These are phyloP conservation scores for Candida michaelii DNA, from an alignment of 805 yeast genomes.

Conservation along the genomic window DNA sequence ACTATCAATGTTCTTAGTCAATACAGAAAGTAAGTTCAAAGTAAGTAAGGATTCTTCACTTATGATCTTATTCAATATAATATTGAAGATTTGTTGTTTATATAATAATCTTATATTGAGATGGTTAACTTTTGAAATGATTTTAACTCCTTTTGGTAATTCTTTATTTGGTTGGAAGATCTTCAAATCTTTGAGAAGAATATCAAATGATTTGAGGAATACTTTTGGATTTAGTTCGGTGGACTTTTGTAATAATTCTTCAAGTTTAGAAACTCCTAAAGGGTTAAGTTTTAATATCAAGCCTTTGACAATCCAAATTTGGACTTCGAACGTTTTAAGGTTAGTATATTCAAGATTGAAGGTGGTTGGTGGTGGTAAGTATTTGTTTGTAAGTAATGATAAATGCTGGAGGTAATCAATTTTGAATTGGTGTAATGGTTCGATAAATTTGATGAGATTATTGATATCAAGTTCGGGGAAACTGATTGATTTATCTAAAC, in stretches of 20 bases:
- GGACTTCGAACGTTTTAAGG: constrained; percentile 48
- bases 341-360: background rate
- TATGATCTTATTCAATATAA: constrained; percentile 50
- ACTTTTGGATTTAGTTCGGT: constrained; percentile 13
- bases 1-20: constrained; percentile 67
- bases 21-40: constrained; percentile 63
- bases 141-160: constrained; percentile 26
- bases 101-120: constrained; percentile 66
- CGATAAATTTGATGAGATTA: constrained; percentile 11
- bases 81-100: constrained; percentile 76
- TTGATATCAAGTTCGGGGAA: constrained; percentile 11
- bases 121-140: constrained; percentile 47
- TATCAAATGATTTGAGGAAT: constrained; percentile 56
- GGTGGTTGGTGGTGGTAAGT: constrained; percentile 10
- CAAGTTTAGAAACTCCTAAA: constrained; percentile 25
- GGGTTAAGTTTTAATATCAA: constrained; percentile 57
- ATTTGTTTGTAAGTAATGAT: constrained; percentile 54
- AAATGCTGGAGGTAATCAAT: constrained; percentile 58
- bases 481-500: constrained; percentile 46
- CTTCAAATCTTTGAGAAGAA: constrained; percentile 66
- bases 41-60: constrained; percentile 47
- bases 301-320: constrained; percentile 74
- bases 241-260: constrained; percentile 19
- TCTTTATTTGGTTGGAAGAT: constrained; percentile 45
- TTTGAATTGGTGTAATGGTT: constrained; percentile 26